A percentile compares a stretch with the other conserved stretches of the same genome.
phyloP scores from a whole-genome alignment of 2,329 filamentous ascomycete genomes.

The Coniochaeta sp. region DNA sequence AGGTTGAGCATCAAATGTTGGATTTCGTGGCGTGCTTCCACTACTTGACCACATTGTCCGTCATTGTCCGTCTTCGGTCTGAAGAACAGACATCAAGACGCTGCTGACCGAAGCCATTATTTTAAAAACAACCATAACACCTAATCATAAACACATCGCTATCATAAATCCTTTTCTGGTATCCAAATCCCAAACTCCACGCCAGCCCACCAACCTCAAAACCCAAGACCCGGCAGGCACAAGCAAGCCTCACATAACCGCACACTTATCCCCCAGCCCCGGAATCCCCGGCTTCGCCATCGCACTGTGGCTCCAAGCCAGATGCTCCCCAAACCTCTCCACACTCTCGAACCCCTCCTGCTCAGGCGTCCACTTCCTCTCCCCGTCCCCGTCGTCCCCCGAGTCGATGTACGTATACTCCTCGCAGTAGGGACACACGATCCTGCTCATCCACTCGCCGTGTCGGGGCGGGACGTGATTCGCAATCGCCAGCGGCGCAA shows the following conservation, averaged over 20 bases:
- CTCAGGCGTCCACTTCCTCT: slow-evolving; percentile 37
- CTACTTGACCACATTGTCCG: too few species aligned
- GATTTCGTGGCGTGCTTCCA: too few species aligned
- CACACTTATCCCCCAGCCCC: background rate
- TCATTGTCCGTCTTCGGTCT: too few species aligned
- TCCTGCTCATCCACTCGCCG: slow-evolving; percentile 43
- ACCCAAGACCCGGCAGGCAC: too few species aligned
- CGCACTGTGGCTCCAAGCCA: slow-evolving; percentile 49
- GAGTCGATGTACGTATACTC: slow-evolving; percentile 41
- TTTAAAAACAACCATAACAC: background rate
- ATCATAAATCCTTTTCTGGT: background rate
- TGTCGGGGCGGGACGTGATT: slow-evolving; percentile 45
- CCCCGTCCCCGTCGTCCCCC: slow-evolving; percentile 44
- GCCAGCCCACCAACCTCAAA: slow-evolving; percentile 3
- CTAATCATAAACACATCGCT: background rate
- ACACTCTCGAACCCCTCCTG: slow-evolving; percentile 42
- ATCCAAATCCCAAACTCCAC: slow-evolving; percentile 3
- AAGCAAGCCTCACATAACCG: slow-evolving; percentile 12
- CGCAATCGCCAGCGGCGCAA: slow-evolving; percentile 49
- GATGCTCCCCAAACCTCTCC: slow-evolving; percentile 42
- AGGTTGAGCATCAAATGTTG: too few species aligned
- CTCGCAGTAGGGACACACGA: slow-evolving; percentile 52
- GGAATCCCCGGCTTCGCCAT: slow-evolving; percentile 23
- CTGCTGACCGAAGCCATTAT: background rate
- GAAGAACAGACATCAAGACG: too few species aligned